Conservation (phyloP, 2,329 filamentous ascomycete species). For the Pseudopyricularia javanii region DNA sequence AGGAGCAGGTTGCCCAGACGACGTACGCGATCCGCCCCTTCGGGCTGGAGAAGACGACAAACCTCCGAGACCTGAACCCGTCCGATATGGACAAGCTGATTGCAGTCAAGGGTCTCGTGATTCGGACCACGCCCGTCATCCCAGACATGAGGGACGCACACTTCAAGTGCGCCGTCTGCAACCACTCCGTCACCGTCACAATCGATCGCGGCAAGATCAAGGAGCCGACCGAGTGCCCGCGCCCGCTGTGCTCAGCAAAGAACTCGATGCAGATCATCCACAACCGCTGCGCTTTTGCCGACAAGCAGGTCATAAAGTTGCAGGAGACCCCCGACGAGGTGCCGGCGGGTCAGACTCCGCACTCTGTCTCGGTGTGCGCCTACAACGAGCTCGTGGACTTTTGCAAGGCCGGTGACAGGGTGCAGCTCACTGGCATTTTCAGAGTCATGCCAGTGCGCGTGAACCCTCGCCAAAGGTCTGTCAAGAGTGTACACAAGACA, state of each 20-base stretch:
- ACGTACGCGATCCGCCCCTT: slow-evolving; percentile 83
- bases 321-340: slow-evolving; percentile 95
- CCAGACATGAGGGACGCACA: slow-evolving; percentile 99
- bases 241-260: slow-evolving; percentile 65
- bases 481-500: slow-evolving; percentile 96
- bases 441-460: slow-evolving; percentile 86
- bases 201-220: slow-evolving; percentile 94
- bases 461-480: slow-evolving; percentile 80
- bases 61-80: slow-evolving; percentile 88
- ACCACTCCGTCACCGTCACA: slow-evolving; percentile 79
- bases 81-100: slow-evolving; percentile 95
- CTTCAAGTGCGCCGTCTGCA: slow-evolving; percentile 90
- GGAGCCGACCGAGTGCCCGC: slow-evolving; percentile 83
- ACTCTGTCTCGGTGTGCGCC: slow-evolving; percentile 90
- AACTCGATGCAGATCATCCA: slow-evolving; percentile 99
- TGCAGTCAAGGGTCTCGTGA: slow-evolving; percentile 89
- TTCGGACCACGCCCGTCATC: slow-evolving; percentile 89
- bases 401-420: slow-evolving; percentile 93
- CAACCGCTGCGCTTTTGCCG: slow-evolving; percentile 86
- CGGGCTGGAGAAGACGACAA: slow-evolving; percentile 74
- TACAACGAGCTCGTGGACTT: slow-evolving; percentile 97
- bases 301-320: slow-evolving; percentile 97
- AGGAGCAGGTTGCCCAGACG: slow-evolving; percentile 68
- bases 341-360: slow-evolving; percentile 90
- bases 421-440: slow-evolving; percentile 95